Conservation (phyloP, 73 alveolate genomes). For the Tetrahymena elliotti region DNA sequence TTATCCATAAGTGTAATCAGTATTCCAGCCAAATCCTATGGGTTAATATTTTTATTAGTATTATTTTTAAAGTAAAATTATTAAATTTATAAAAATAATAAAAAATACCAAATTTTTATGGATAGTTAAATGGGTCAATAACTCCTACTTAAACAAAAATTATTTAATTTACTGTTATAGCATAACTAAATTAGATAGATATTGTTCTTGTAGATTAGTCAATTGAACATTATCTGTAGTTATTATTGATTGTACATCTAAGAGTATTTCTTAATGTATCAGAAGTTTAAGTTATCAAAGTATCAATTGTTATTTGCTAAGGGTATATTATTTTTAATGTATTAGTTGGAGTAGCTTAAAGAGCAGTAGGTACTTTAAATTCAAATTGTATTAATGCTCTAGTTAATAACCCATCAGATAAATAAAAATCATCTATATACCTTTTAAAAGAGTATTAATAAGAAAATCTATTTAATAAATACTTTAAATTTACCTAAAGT, state of each 20-base stretch:
- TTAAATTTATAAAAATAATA: background rate
- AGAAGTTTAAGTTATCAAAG: background rate
- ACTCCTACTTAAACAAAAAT: background rate
- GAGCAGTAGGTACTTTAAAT: background rate
- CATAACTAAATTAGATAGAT: background rate
- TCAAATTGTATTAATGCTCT: background rate
- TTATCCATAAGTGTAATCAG: background rate
- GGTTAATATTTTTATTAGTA: background rate
- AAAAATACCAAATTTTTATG: background rate
- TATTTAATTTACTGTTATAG: background rate
- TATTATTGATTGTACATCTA: background rate
- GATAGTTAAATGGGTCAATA: background rate
- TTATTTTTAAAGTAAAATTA: too few relatives aligned
- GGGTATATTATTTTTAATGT: background rate
- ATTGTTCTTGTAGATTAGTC: background rate
- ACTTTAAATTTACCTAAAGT: background rate
- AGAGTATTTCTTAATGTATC: background rate
- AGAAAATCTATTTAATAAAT: background rate
- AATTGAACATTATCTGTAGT: background rate
- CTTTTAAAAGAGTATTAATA: background rate
- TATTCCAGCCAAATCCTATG: background rate
- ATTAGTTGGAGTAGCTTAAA: background rate
- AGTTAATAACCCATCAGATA: background rate
- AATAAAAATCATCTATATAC: background rate
- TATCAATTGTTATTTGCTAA: background rate